Base-by-base conservation (phyloP, 2,329 filamentous ascomycete species). In the Acephala macrosclerotiorum region DNA sequence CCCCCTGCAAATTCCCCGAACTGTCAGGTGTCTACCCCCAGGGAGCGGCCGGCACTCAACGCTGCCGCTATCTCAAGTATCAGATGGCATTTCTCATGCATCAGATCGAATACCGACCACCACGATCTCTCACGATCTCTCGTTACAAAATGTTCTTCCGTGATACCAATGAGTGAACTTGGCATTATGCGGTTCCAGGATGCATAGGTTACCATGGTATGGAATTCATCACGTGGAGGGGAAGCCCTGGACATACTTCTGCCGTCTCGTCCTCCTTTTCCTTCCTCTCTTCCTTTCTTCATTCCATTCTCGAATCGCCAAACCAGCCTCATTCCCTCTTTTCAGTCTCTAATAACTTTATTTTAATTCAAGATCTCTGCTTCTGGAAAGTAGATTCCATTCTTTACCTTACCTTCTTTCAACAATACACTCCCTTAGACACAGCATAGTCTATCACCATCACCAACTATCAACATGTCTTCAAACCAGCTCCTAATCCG, bases 301-400 rank as follows among this genome's bases (percentile, higher is more conserved):
- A 36, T 9, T 20, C 38, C 55, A 35, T 22, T 57, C 55, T 57
- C 25, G 55, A 57, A 57, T 57, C 55, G 35, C 35, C 35, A 61
- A 53, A 18, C 59, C 25, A 35, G 38, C 18, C 29, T 42, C 20
- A 56, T 40, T 3, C 22, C 26, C 36, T 40, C 35, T 58, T 29
- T n/a, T n/a, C n/a, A n/a, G n/a, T n/a, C n/a, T n/a, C n/a, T n/a
- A n/a, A n/a, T n/a, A n/a, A 2, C 22, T 49, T 42, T 38, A 18
- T 26, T 51, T 61, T 63, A 58, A 63, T 36, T 58, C 7, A 6
- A 9, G 12, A 6, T 25, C 20, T 63, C 61, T 63, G 45, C 61
- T 63, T 63, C 61, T 63, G 61, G 61, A 63, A 63, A 63, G 61
- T 58, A 55, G 61, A 59, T 55, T 38, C 22, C 40, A 58, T 63